Conservation (phyloP, 2,329 filamentous ascomycete genomes). For the Leptographium procerum region DNA sequence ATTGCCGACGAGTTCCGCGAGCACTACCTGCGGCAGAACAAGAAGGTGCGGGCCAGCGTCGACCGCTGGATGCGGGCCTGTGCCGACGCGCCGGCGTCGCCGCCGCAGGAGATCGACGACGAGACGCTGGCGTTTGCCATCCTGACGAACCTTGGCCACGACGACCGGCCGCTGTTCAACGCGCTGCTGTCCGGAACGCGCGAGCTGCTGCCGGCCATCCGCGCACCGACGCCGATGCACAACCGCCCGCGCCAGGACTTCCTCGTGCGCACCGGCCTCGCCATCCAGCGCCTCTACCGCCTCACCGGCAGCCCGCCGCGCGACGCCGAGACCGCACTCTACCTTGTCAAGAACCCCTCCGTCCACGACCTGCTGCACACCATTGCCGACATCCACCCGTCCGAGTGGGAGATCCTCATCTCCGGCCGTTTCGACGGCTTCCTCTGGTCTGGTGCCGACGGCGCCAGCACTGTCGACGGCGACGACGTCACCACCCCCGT, state of each 20-base stretch:
- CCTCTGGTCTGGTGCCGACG: slow-evolving; percentile 83
- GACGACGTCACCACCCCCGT: neutral
- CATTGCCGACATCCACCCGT: slow-evolving; percentile 72
- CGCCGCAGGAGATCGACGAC: slow-evolving; percentile 83
- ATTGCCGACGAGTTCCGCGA: slow-evolving; percentile 88
- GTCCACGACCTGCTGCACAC: slow-evolving; percentile 83
- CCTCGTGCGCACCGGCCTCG: slow-evolving; percentile 61
- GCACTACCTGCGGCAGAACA: slow-evolving; percentile 83
- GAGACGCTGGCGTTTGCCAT: slow-evolving; percentile 92
- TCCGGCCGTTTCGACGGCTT: slow-evolving; percentile 95
- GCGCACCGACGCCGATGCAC: slow-evolving; percentile 58
- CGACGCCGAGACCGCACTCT: slow-evolving; percentile 77
- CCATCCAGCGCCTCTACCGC: slow-evolving; percentile 77
- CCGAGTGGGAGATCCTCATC: slow-evolving; percentile 94
- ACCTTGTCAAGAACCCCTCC: slow-evolving; percentile 68
- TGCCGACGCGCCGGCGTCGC: slow-evolving; percentile 58
- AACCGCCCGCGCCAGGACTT: slow-evolving; percentile 59
- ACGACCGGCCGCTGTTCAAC: slow-evolving; percentile 72
- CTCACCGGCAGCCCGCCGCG: slow-evolving; percentile 55
- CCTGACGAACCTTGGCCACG: slow-evolving; percentile 68
- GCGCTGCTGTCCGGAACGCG: slow-evolving; percentile 56
- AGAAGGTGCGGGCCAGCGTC: slow-evolving; percentile 84
- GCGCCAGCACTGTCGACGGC: slow-evolving; percentile 33
- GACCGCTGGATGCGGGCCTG: slow-evolving; percentile 82
- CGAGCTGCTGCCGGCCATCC: slow-evolving; percentile 42